phyloP scores from a whole-genome alignment of 139 green algal genomes.

The Microglena sp. region DNA sequence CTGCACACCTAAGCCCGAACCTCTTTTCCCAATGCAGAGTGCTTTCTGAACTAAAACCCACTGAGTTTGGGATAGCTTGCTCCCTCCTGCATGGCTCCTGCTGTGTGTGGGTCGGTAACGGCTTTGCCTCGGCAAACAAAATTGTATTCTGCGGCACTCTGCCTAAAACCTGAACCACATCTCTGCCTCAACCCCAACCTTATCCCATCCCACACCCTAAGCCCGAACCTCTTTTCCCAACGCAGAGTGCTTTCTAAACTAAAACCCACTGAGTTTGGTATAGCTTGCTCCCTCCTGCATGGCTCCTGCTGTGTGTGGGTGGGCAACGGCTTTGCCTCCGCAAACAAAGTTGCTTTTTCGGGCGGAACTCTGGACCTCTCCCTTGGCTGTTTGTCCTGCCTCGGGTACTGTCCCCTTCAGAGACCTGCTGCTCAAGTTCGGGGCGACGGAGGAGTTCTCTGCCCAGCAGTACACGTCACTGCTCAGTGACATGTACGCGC shows the following conservation, averaged over 20 bases:
- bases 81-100: too few species aligned
- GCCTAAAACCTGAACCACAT: too few species aligned
- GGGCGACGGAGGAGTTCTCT: conserved; percentile 46
- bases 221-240: too few species aligned
- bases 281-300: conserved; percentile 28
- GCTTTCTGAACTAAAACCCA: not conserved
- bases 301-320: conserved; percentile 54
- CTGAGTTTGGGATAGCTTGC: too few species aligned
- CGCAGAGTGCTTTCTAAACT: too few species aligned
- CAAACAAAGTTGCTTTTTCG: conserved; percentile 47
- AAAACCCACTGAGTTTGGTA: too few species aligned
- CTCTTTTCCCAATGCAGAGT: too few species aligned
- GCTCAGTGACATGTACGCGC: conserved; percentile 33
- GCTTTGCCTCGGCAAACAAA: conserved; percentile 40
- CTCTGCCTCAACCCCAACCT: too few species aligned
- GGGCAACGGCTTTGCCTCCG: conserved; percentile 53
- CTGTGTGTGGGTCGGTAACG: conserved; percentile 62
- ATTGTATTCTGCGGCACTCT: conserved; percentile 56
- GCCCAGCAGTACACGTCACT: conserved; percentile 45
- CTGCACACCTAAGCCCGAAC: too few species aligned
- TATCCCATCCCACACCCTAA: too few species aligned
- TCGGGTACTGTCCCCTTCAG: conserved; percentile 58
- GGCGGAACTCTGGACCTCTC: conserved; percentile 55
- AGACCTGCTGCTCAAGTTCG: conserved; percentile 46
- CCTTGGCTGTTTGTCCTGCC: conserved; percentile 57